Evolutionary conservation across 192 early-diverging fungal genomes (phyloP), one percentile per base, ranked within the genome.

Genomic region (Umbelopsis sp.): DNA sequence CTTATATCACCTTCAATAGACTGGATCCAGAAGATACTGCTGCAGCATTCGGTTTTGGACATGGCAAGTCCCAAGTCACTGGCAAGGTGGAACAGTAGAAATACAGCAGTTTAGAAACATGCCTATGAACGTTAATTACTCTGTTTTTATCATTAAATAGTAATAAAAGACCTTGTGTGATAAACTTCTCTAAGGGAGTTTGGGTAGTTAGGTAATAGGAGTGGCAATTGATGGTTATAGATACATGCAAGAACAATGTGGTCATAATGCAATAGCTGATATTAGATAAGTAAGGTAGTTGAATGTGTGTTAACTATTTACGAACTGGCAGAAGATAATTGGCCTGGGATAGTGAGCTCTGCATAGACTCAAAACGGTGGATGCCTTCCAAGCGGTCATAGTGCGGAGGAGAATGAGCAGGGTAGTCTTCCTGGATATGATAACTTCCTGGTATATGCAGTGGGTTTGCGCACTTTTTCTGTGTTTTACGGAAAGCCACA

Each of bases 11-110:
- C 49, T 5, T 43, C 34, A 25, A 10, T 71, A 82, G 81, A 75
- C 67, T 82, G 71, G 78, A 81, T 54, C 82, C 83, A 38, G 79
- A 82, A 31, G 78, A 85, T 32, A 68, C 74, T 20, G 69, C 77
- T 43, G 65, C 77, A 4, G 79, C 85, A 24, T 86, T 88, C 50
- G 74, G 79, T 0, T 85, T 83, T 69, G 79, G 85, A 3, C 86
- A 87, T 49, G 82, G 81, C 62, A 88, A 88, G 69, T 51, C 78
- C 4, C 82, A 83, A 53, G 74, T 78, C 32, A 77, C 71, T 10
- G 47, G 45, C 32, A 82, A 84, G 34, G 34, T 77, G n/a, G 85
- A 82, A 22, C 71, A 78, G 68, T 62, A 62, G 56, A 41, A 41
- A 62, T 62, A 49, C 31, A 34, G 29, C 31, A 32, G 52, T 21